Percentiles rank a stretch among this genome's conserved stretches.
Conservation (phyloP, 352 stramenopile species). For the Pilasporangium apinafurcum region DNA sequence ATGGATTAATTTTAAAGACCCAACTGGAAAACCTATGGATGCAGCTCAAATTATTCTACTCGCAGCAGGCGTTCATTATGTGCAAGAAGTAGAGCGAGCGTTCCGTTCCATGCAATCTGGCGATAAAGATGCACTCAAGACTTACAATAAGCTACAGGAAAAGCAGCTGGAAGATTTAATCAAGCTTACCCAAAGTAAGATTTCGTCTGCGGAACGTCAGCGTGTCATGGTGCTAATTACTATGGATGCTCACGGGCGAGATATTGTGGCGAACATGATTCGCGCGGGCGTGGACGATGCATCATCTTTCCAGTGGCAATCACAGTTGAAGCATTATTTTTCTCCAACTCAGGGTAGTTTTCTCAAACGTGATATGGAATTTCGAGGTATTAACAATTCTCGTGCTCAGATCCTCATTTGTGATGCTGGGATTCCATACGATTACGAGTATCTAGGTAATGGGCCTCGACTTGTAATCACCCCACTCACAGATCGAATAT, state of each 20-base stretch:
- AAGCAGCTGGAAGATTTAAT: constrained; percentile 94
- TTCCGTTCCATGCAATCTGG: constrained; percentile 73
- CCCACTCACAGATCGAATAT: constrained; percentile 94
- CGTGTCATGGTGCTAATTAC: constrained; percentile 96
- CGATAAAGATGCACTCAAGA: constrained; percentile 81
- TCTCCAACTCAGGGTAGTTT: constrained; percentile 85
- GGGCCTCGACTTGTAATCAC: constrained; percentile 93
- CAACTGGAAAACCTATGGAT: constrained; percentile 82
- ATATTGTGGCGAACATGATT: constrained; percentile 96
- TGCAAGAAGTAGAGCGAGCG: constrained; percentile 86
- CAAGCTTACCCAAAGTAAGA: constrained; percentile 86
- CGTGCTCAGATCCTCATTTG: constrained; percentile 88
- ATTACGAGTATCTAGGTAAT: constrained; percentile 97
- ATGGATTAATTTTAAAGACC: constrained; percentile 95
- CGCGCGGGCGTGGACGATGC: constrained; percentile 79
- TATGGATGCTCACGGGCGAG: constrained; percentile 92
- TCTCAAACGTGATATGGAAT: constrained; percentile 86
- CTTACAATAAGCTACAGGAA: constrained; percentile 92
- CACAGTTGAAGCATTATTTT: constrained; percentile 94
- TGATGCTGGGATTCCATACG: constrained; percentile 92
- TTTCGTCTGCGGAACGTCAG: constrained; percentile 89
- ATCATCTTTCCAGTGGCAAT: constrained; percentile 92
- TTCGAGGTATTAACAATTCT: constrained; percentile 74
- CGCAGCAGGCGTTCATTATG: constrained; percentile 90
- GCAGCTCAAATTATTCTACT: constrained; percentile 95